Percentiles rank a stretch among this genome's conserved stretches.
Evolutionary conservation across 768 basidiomycete genomes (phyloP).

Genomic region (Lactarius vividus): DNA sequence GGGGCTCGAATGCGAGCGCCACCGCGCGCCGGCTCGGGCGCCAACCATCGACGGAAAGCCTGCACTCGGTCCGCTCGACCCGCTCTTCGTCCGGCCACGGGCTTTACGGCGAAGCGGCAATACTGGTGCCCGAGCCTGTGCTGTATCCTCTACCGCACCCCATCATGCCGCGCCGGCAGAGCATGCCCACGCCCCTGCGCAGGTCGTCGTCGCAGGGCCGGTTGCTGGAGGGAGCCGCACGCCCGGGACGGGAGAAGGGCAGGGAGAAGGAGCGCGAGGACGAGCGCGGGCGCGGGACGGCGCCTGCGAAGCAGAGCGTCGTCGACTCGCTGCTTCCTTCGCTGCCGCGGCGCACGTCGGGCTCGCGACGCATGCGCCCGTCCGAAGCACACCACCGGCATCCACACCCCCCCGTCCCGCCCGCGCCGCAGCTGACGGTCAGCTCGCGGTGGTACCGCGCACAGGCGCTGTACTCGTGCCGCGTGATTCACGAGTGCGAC

Average conservation of each 20-base stretch:
- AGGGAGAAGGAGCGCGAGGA: constrained; percentile 17
- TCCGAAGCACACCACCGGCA: constrained; percentile 25
- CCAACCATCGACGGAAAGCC: constrained; percentile 41
- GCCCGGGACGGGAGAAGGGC: constrained; percentile 21
- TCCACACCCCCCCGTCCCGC: constrained; percentile 28
- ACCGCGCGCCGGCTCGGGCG: constrained; percentile 30
- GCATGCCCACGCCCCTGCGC: constrained; percentile 44
- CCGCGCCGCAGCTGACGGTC: constrained; percentile 15
- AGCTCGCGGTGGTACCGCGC: constrained; percentile 26
- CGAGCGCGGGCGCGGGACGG: background rate
- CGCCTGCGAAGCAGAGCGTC: background rate
- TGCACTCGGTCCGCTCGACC: constrained; percentile 38
- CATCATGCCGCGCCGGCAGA: constrained; percentile 44
- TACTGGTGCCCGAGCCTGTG: constrained; percentile 27
- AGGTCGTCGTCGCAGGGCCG: constrained; percentile 33
- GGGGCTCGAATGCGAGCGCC: constrained; percentile 21
- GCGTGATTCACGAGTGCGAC: constrained; percentile 64
- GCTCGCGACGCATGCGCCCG: constrained; percentile 5
- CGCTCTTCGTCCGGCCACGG: constrained; percentile 34
- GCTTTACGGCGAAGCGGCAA: constrained; percentile 28
- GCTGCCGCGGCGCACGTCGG: constrained; percentile 19
- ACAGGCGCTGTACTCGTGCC: constrained; percentile 58
- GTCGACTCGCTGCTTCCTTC: constrained; percentile 14
- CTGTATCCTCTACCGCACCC: constrained; percentile 18
- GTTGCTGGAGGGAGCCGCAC: constrained; percentile 26